Percentiles rank a stretch among this genome's conserved stretches.
These are phyloP conservation scores for Oryza nivara DNA, from an alignment of 176 grass and related monocot genomes.

Conservation along the genomic window DNA sequence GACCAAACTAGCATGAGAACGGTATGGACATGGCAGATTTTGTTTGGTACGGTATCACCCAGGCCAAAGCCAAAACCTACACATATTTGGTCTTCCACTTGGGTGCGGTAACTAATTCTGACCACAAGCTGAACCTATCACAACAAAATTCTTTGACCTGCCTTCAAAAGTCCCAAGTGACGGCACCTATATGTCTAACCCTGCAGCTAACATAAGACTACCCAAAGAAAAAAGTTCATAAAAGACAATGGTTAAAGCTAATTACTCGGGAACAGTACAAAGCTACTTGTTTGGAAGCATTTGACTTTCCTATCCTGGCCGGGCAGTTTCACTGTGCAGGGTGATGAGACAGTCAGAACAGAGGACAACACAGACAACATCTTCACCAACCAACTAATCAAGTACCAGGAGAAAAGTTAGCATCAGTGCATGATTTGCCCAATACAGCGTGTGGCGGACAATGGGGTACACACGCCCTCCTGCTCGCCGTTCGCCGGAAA, in stretches of 20 bases:
- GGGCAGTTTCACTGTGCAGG: not conserved
- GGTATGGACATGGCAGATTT: slow-evolving; percentile 13
- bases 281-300: slow-evolving; percentile 26
- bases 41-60: slow-evolving; percentile 45
- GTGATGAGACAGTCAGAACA: not conserved
- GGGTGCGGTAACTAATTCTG: slow-evolving; percentile 15
- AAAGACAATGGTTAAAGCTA: not conserved
- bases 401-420: not conserved
- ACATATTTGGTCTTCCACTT: not conserved
- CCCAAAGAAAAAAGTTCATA: not conserved
- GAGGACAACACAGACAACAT: not conserved
- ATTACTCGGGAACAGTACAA: not conserved
- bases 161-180: slow-evolving; percentile 33
- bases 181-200: slow-evolving; percentile 19
- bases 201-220: slow-evolving; percentile 42
- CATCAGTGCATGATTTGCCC: slow-evolving; percentile 38
- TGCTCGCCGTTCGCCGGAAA: slow-evolving; percentile 14
- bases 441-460: slow-evolving; percentile 38
- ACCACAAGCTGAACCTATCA: slow-evolving; percentile 1
- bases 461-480: slow-evolving; percentile 41
- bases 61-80: not conserved
- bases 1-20: slow-evolving; percentile 21
- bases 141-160: slow-evolving; percentile 21
- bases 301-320: slow-evolving; percentile 34
- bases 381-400: slow-evolving; percentile 42